Evolutionary conservation across 352 stramenopile genomes (phyloP).

Genomic region (Globisporangium solare): DNA sequence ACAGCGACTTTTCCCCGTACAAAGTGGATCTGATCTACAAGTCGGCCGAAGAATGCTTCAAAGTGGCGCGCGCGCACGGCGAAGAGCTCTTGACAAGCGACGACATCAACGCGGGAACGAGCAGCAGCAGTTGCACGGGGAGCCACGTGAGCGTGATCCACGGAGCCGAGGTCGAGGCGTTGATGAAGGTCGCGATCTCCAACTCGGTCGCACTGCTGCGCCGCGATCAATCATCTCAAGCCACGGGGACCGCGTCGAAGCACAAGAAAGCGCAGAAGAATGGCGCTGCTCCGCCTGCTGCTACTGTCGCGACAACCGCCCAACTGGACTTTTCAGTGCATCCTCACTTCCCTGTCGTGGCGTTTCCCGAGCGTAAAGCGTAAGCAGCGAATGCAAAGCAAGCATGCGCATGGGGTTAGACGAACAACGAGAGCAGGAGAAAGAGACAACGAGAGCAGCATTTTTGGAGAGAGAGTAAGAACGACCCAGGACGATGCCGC

Average conservation of each 20-base stretch:
- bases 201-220: conserved; percentile 61
- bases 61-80: conserved; percentile 44
- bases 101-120: conserved; percentile 17
- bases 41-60: conserved; percentile 84
- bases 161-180: conserved; percentile 39
- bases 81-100: conserved; percentile 46
- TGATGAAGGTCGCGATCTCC: conserved; percentile 57
- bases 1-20: conserved; percentile 79
- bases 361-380: conserved; percentile 26
- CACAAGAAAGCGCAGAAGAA: conserved; percentile 27
- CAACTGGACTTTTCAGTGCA: conserved; percentile 64
- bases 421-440: conserved; percentile 1
- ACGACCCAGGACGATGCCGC: too few species aligned
- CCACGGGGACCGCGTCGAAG: conserved; percentile 7
- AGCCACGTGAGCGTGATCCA: conserved; percentile 18
- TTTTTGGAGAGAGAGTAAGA: too few species aligned
- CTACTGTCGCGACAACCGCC: conserved; percentile 14
- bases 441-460: too few species aligned
- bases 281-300: background rate
- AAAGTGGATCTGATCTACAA: conserved; percentile 75
- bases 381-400: conserved; percentile 1
- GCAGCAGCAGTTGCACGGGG: conserved; percentile 7
- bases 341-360: conserved; percentile 60
- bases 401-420: background rate
- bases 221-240: conserved; percentile 27